A percentile compares a stretch with the other conserved stretches of the same genome.
phyloP scores from a whole-genome alignment of 1,284 basidiomycete species.

The Tilletia horrida region DNA sequence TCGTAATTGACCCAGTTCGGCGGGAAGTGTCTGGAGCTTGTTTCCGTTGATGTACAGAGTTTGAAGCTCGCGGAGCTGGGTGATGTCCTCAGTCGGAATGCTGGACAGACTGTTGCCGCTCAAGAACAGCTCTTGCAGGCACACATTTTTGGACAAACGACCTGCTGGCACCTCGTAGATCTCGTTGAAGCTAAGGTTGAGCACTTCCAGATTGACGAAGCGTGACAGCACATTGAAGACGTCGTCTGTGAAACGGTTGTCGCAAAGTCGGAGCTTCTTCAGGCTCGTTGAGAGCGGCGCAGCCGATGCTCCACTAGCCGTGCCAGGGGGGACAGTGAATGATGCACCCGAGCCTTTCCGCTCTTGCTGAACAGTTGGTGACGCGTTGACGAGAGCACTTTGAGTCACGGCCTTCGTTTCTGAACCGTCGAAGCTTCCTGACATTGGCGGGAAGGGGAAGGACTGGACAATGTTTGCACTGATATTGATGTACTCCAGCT shows the following conservation, averaged over 20 bases:
- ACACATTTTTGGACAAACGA: conserved; percentile 69
- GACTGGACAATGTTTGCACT: conserved; percentile 80
- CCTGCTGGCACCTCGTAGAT: conserved; percentile 74
- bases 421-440: conserved; percentile 31
- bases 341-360: conserved; percentile 52
- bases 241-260: conserved; percentile 84
- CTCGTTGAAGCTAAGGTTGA: conserved; percentile 94
- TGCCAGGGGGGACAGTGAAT: conserved; percentile 25
- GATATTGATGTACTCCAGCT: conserved; percentile 73
- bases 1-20: conserved; percentile 79
- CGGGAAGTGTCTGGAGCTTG: conserved; percentile 83
- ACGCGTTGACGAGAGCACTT: neutral
- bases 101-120: conserved; percentile 88
- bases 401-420: neutral
- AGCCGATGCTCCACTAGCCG: conserved; percentile 27
- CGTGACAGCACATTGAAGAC: conserved; percentile 75
- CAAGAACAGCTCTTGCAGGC: conserved; percentile 81
- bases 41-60: conserved; percentile 87
- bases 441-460: conserved; percentile 67
- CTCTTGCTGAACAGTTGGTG: conserved; percentile 8
- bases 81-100: conserved; percentile 68
- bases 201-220: conserved; percentile 60
- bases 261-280: conserved; percentile 76
- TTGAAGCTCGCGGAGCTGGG: conserved; percentile 41
- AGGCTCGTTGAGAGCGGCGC: conserved; percentile 72